Evolutionary conservation across 2,329 filamentous ascomycete species (phyloP).

Genomic region (Epicoccum nigrum): DNA sequence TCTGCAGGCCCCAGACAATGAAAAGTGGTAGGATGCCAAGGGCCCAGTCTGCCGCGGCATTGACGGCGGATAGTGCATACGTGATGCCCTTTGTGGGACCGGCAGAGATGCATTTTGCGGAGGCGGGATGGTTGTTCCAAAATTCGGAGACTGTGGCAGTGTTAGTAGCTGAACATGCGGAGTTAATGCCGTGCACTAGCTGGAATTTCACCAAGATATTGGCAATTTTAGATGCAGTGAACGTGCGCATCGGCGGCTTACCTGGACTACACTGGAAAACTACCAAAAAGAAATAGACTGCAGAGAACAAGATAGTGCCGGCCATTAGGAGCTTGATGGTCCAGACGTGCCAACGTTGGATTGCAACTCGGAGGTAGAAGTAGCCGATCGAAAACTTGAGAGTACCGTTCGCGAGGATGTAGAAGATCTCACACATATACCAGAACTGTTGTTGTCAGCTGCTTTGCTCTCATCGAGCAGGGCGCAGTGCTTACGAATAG

Average conservation of each 20-base stretch:
- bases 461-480: background rate
- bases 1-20: slow-evolving; percentile 62
- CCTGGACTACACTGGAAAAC: slow-evolving; percentile 60
- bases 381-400: slow-evolving; percentile 60
- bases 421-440: slow-evolving; percentile 64
- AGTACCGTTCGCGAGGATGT: slow-evolving; percentile 55
- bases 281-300: slow-evolving; percentile 58
- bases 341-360: slow-evolving; percentile 52
- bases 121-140: slow-evolving; percentile 53
- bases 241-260: slow-evolving; percentile 6
- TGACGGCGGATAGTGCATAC: slow-evolving; percentile 46
- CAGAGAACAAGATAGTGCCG: slow-evolving; percentile 54
- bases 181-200: background rate
- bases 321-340: slow-evolving; percentile 56
- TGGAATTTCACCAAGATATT: background rate
- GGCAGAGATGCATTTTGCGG: slow-evolving; percentile 51
- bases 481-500: slow-evolving; percentile 29
- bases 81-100: slow-evolving; percentile 59
- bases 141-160: slow-evolving; percentile 50
- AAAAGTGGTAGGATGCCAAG: slow-evolving; percentile 51
- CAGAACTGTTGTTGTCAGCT: slow-evolving; percentile 47
- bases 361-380: slow-evolving; percentile 61
- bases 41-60: slow-evolving; percentile 42
- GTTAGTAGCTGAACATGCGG: background rate
- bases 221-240: background rate